phyloP scores from a whole-genome alignment of 192 early-diverging fungal species.

The Obelidium mucronatum region DNA sequence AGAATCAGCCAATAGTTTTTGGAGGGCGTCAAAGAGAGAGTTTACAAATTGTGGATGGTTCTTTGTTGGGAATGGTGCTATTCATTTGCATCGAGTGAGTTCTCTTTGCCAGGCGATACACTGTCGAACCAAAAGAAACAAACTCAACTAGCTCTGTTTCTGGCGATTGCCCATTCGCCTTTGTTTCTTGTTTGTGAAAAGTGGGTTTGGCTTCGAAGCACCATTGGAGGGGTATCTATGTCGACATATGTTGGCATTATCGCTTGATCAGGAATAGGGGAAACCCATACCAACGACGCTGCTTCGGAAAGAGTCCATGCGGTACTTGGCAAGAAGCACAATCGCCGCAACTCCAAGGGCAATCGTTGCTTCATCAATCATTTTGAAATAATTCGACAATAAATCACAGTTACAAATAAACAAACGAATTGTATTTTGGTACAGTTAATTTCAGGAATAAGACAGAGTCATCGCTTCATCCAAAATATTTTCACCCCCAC shows the following conservation, averaged over 20 bases:
- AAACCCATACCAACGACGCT: background rate
- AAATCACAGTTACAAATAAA: background rate
- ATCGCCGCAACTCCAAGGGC: background rate
- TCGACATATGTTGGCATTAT: too few relatives aligned
- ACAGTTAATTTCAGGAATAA: background rate
- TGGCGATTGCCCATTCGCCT: constrained; percentile 27
- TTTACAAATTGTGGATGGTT: constrained; percentile 24
- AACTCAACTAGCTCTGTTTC: constrained; percentile 26
- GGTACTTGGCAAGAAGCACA: constrained; percentile 9
- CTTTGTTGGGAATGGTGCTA: constrained; percentile 20
- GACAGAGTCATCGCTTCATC: background rate
- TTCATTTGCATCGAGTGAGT: background rate
- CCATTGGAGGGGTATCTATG: constrained; percentile 18
- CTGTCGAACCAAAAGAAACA: background rate
- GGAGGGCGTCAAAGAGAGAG: constrained; percentile 9
- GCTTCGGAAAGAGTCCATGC: constrained; percentile 16
- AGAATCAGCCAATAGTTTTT: background rate
- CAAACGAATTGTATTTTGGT: background rate
- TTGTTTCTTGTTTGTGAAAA: background rate
- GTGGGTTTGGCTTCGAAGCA: constrained; percentile 12
- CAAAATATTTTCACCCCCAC: background rate
- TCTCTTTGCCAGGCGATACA: background rate
- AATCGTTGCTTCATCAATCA: constrained; percentile 12
- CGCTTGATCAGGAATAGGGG: too few relatives aligned
- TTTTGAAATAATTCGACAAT: background rate